These are phyloP conservation scores for Epichloe coenophiala DNA, from an alignment of 2,329 filamentous ascomycete genomes.

Conservation along the genomic window DNA sequence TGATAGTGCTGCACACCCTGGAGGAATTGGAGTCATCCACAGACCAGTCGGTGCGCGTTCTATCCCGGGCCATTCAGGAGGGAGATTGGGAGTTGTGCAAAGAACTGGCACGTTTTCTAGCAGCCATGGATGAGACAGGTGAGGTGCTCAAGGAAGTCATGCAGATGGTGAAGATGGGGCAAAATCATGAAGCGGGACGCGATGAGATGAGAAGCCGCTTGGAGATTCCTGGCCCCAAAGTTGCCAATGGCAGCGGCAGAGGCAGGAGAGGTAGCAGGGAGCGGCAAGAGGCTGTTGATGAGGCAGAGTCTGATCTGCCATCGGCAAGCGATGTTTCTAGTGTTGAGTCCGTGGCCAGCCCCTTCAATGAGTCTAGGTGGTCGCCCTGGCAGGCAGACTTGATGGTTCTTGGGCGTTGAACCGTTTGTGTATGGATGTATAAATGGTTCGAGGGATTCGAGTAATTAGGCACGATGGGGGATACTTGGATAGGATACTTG, in stretches of 20 bases:
- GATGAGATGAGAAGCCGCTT: constrained; percentile 17
- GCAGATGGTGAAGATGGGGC: constrained; percentile 38
- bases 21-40: constrained; percentile 56
- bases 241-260: constrained; percentile 17
- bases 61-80: constrained; percentile 68
- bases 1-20: constrained; percentile 83
- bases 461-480: too few relatives aligned
- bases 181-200: constrained; percentile 16
- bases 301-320: constrained; percentile 22
- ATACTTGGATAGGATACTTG: too few relatives aligned
- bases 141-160: constrained; percentile 64
- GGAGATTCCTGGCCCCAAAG: constrained; percentile 17
- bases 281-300: constrained; percentile 16
- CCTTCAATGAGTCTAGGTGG: constrained; percentile 6
- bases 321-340: constrained; percentile 25
- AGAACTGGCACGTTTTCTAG: constrained; percentile 86
- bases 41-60: constrained; percentile 66
- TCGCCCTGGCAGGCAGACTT: neutral
- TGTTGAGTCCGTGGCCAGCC: constrained; percentile 21
- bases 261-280: constrained; percentile 15
- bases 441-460: neutral
- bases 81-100: constrained; percentile 93
- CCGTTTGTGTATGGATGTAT: neutral
- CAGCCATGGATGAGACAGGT: constrained; percentile 79
- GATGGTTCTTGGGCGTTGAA: neutral